phyloP scores from a whole-genome alignment of 805 yeast genomes.

The Starmera quercuum region DNA sequence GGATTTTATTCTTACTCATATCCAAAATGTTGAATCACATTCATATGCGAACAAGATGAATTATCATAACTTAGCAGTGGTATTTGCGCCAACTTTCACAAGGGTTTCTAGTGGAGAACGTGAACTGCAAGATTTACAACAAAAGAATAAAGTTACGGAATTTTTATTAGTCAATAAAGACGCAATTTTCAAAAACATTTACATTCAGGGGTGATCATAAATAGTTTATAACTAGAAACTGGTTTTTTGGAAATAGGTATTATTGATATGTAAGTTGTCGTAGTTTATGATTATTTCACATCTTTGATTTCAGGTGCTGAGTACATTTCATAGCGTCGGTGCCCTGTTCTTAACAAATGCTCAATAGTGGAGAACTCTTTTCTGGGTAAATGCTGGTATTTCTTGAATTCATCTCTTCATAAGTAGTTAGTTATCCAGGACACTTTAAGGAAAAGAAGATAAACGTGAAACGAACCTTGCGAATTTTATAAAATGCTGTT shows the following conservation, averaged over 20 bases:
- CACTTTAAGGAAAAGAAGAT: neutral
- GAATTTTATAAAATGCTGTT: conserved; percentile 35
- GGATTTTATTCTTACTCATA: conserved; percentile 51
- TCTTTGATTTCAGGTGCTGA: conserved; percentile 66
- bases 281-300: conserved; percentile 25
- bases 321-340: conserved; percentile 63
- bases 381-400: conserved; percentile 49
- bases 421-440: neutral
- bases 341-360: conserved; percentile 72
- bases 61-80: conserved; percentile 74
- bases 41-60: conserved; percentile 70
- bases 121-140: conserved; percentile 80
- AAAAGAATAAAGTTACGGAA: conserved; percentile 72
- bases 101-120: conserved; percentile 72
- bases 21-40: conserved; percentile 48
- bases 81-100: conserved; percentile 89
- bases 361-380: conserved; percentile 84
- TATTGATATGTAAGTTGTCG: neutral
- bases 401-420: conserved; percentile 51
- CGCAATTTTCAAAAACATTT: conserved; percentile 23
- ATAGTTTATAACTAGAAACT: conserved; percentile 1
- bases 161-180: conserved; percentile 47
- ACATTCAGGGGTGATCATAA: neutral
- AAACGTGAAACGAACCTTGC: conserved; percentile 14
- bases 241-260: neutral